Evolutionary conservation across 1,139 yeast genomes (phyloP).

Genomic region (Arxiozyma bovina): DNA sequence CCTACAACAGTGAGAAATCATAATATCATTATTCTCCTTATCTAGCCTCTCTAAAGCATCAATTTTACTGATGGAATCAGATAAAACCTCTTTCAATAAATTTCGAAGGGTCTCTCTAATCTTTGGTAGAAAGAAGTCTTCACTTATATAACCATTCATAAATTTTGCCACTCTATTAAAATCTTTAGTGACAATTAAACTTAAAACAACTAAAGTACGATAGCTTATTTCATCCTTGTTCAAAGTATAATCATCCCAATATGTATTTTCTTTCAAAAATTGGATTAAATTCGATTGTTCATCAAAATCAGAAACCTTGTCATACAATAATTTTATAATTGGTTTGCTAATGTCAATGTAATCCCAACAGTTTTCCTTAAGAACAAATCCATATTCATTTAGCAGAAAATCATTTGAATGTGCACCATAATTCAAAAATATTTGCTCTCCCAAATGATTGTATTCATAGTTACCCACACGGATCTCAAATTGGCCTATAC

Average conservation of each 20-base stretch:
- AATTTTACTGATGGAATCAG: constrained; percentile 23
- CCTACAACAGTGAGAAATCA: constrained; percentile 8
- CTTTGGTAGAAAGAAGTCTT: constrained; percentile 21
- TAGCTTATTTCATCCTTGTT: constrained; percentile 49
- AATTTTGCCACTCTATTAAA: constrained; percentile 20
- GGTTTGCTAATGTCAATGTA: constrained; percentile 52
- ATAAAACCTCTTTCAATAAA: constrained; percentile 15
- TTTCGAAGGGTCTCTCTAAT: constrained; percentile 4
- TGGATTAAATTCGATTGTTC: constrained; percentile 33
- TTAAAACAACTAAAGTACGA: constrained; percentile 67
- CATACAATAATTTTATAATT: constrained; percentile 30
- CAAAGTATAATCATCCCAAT: constrained; percentile 68
- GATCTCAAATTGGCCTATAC: constrained; percentile 22
- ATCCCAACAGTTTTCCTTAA: constrained; percentile 56
- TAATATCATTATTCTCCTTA: not conserved
- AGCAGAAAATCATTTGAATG: constrained; percentile 75
- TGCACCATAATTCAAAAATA: constrained; percentile 75
- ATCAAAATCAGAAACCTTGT: constrained; percentile 23
- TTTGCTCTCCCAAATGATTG: constrained; percentile 45
- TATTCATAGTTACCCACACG: constrained; percentile 18
- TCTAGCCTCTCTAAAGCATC: constrained; percentile 11
- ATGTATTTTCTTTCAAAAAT: constrained; percentile 46
- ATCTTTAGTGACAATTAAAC: constrained; percentile 31
- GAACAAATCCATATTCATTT: constrained; percentile 78
- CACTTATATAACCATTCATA: constrained; percentile 25